Percentiles rank a stretch among this genome's conserved stretches.
phyloP scores from a whole-genome alignment of 2,329 filamentous ascomycete genomes.

The Thelonectria discophora region DNA sequence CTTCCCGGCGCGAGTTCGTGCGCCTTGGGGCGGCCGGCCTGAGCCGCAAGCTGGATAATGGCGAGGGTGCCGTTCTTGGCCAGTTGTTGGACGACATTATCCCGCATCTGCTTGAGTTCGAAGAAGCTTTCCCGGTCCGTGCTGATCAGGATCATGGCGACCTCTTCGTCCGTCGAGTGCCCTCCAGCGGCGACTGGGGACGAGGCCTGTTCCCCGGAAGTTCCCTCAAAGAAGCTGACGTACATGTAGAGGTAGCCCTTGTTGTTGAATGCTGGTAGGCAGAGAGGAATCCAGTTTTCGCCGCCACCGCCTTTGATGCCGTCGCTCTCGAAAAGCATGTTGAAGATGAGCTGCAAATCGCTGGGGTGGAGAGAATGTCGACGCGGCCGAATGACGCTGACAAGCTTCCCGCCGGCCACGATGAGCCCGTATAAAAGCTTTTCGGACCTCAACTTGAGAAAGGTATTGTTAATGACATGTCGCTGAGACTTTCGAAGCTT shows the following conservation, averaged over 20 bases:
- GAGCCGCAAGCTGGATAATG: slow-evolving; percentile 76
- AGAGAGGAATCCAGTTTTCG: slow-evolving; percentile 97
- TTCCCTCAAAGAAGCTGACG: slow-evolving; percentile 85
- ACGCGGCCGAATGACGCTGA: slow-evolving; percentile 93
- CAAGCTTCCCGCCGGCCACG: slow-evolving; percentile 89
- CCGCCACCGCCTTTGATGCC: slow-evolving; percentile 89
- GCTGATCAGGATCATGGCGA: slow-evolving; percentile 94
- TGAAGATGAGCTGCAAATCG: slow-evolving; percentile 96
- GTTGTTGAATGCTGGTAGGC: slow-evolving; percentile 96
- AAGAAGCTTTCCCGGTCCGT: slow-evolving; percentile 94
- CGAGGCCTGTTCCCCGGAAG: slow-evolving; percentile 53
- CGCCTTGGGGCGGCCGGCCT: slow-evolving; percentile 73
- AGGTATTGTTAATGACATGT: slow-evolving; percentile 83
- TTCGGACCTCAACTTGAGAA: slow-evolving; percentile 79
- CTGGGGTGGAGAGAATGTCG: slow-evolving; percentile 95
- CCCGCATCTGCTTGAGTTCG: slow-evolving; percentile 78
- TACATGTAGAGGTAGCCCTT: slow-evolving; percentile 99
- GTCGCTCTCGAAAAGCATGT: slow-evolving; percentile 97
- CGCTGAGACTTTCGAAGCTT: slow-evolving; percentile 89
- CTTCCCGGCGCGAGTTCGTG: slow-evolving; percentile 82
- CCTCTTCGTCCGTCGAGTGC: slow-evolving; percentile 74
- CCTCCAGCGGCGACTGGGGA: slow-evolving; percentile 68
- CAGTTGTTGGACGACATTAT: slow-evolving; percentile 72
- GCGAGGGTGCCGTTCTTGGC: slow-evolving; percentile 78
- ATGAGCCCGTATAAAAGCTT: slow-evolving; percentile 92